phyloP scores from a whole-genome alignment of 2,329 filamentous ascomycete species.

The Hypoxylon sp. region DNA sequence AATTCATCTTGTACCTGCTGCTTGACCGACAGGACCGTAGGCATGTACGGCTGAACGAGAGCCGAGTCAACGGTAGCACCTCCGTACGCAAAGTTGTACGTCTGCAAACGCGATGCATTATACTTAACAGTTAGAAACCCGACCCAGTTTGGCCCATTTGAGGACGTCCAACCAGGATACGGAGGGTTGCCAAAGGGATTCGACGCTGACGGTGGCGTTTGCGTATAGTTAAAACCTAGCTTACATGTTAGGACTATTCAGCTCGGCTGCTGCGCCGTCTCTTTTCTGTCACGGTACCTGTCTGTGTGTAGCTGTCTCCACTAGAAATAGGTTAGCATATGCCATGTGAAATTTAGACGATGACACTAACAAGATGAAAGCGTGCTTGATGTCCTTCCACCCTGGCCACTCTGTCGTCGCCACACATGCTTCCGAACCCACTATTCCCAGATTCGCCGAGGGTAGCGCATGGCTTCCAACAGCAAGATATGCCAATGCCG shows the following conservation, averaged over 20 bases:
- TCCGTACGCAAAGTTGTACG: conserved; percentile 69
- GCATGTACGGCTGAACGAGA: conserved; percentile 66
- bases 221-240: conserved; percentile 67
- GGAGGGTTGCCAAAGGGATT: conserved; percentile 75
- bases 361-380: conserved; percentile 59
- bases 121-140: conserved; percentile 63
- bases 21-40: conserved; percentile 64
- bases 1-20: conserved; percentile 65
- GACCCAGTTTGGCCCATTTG: conserved; percentile 67
- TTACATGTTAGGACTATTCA: conserved; percentile 1
- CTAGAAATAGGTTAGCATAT: conserved; percentile 39
- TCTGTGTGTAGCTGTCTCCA: conserved; percentile 56
- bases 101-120: conserved; percentile 62
- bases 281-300: conserved; percentile 39
- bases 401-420: conserved; percentile 53
- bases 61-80: conserved; percentile 67
- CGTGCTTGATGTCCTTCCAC: conserved; percentile 58
- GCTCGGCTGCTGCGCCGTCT: background rate
- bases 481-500: conserved; percentile 25
- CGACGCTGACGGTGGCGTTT: conserved; percentile 64
- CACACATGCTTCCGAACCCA: conserved; percentile 16
- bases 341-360: background rate
- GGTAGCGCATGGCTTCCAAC: conserved; percentile 25
- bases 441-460: background rate
- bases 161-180: conserved; percentile 66